Base-by-base conservation (phyloP, 2,329 filamentous ascomycete species). In the Beauveria asiatica region DNA sequence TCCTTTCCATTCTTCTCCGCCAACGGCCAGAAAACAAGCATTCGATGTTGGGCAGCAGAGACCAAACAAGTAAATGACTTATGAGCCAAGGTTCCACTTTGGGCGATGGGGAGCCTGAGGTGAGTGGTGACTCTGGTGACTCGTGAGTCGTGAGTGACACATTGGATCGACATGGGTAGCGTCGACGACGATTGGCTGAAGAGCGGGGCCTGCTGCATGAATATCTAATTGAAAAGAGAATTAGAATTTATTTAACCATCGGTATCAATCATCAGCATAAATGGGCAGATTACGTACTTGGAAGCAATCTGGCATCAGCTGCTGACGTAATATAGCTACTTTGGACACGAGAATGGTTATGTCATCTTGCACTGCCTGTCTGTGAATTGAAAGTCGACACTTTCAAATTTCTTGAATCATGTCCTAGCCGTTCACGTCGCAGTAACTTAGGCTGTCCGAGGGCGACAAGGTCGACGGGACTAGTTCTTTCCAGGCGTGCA, bases 21-120 rank as follows among this genome's bases (percentile, higher is more conserved):
- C 33, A 37, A 37, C 33, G 13, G 33, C 16, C 33, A 37, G 33
- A 37, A 37, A 37, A 33, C 39, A 5, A 19, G 19, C 25, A 16
- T 30, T 17, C 6, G 27, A 56, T 56, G 53, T 56, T 56, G 53
- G 53, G 53, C 53, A 56, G 42, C 53, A 46, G 53, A 46, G n/a
- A 53, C 37, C 10, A 6, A 19, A 17, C 30, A 39, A 53, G 13
- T 11, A 25, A 13, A 23, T 46, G 21, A 46, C 44, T 23, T 19
- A 37, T 16, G n/a, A 49, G 44, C 44, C 11, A 23, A 7, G 39
- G 23, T 30, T 42, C 53, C 53, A 56, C 53, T 23, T 56, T 46
- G 53, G 53, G 53, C 53, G 41, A 56, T n/a, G 6, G 39, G 39
- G 52, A 37, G n/a, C n/a, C n/a, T n/a, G n/a, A n/a, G 52, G 17